These are phyloP conservation scores for Termitomyces eurrhizus DNA, from an alignment of 768 basidiomycete species.

Conservation along the genomic window DNA sequence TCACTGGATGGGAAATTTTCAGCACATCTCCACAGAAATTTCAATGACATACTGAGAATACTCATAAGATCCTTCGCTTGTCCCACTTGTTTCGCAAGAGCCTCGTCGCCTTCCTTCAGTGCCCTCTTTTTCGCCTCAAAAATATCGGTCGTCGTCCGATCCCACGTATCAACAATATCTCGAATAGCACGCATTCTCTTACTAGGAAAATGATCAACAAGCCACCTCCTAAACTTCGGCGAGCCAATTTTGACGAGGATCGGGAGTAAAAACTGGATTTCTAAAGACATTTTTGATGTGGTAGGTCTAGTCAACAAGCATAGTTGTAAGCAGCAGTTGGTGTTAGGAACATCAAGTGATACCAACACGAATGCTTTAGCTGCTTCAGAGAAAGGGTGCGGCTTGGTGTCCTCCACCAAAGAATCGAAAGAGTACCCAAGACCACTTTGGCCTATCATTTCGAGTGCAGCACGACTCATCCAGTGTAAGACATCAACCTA, in stretches of 20 bases:
- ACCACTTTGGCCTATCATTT: constrained; percentile 1
- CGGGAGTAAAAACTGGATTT: background rate
- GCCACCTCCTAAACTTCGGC: constrained; percentile 1
- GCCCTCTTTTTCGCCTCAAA: constrained; percentile 1
- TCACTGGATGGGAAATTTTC: background rate
- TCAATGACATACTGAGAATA: constrained; percentile 1
- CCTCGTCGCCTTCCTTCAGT: background rate
- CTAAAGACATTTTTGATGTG: background rate
- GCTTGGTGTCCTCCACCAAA: background rate
- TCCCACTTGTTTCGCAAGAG: background rate
- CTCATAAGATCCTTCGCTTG: constrained; percentile 2
- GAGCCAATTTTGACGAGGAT: background rate
- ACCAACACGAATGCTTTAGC: background rate
- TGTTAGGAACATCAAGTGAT: background rate
- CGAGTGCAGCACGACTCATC: constrained; percentile 2
- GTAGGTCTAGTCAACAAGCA: background rate
- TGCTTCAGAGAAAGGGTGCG: constrained; percentile 1
- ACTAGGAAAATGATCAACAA: constrained; percentile 1
- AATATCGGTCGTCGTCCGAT: background rate
- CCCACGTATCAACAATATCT: constrained; percentile 3
- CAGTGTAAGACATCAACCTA: background rate
- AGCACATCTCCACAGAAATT: background rate
- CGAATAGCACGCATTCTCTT: background rate
- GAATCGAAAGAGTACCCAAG: constrained; percentile 3
- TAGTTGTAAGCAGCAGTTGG: background rate